Conservation (phyloP, 2,329 filamentous ascomycete genomes). For the Chrysosporium keratinophilum region DNA sequence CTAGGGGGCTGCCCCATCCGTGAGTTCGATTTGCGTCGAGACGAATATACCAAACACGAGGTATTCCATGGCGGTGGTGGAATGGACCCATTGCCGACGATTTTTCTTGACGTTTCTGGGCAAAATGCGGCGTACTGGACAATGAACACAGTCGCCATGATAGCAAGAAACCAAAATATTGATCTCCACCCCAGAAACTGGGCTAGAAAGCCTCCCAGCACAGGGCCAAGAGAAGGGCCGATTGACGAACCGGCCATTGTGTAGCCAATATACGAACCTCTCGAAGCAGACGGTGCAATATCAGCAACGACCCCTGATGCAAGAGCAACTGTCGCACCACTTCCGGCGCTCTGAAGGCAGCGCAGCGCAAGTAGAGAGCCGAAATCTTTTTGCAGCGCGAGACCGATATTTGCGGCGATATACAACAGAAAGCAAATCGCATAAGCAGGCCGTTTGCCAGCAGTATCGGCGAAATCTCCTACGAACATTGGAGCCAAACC, state of each 20-base stretch:
- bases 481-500: conserved; percentile 52
- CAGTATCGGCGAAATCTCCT: conserved; percentile 52
- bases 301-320: conserved; percentile 63
- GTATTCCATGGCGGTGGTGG: conserved; percentile 21
- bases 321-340: conserved; percentile 60
- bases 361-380: conserved; percentile 51
- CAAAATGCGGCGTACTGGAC: conserved; percentile 47
- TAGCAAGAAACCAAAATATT: conserved; percentile 60
- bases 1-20: background rate
- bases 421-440: conserved; percentile 50
- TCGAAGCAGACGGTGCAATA: conserved; percentile 55
- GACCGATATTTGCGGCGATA: conserved; percentile 48
- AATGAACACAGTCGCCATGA: conserved; percentile 41
- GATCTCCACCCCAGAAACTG: conserved; percentile 57
- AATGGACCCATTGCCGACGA: conserved; percentile 29
- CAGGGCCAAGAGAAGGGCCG: conserved; percentile 44
- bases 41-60: conserved; percentile 16
- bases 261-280: conserved; percentile 63
- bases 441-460: conserved; percentile 53
- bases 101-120: conserved; percentile 41
- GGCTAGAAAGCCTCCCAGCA: conserved; percentile 54
- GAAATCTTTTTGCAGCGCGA: conserved; percentile 50
- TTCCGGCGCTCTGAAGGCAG: conserved; percentile 54
- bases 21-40: conserved; percentile 15
- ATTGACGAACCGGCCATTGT: conserved; percentile 49